These are phyloP conservation scores for Penicillium polonicum DNA, from an alignment of 2,329 filamentous ascomycete species.

Conservation along the genomic window DNA sequence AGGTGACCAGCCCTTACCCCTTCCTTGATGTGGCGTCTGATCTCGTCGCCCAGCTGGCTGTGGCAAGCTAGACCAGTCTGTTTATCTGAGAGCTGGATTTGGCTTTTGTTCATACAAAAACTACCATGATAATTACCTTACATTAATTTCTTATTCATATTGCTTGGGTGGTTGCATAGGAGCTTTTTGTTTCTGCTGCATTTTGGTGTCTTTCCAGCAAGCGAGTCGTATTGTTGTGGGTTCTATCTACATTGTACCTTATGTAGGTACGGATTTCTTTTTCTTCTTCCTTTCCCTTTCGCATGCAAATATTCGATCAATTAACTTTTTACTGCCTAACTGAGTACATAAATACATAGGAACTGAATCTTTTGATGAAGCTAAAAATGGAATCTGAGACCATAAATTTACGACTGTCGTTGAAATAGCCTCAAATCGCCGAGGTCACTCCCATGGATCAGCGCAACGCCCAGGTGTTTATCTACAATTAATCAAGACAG, in stretches of 20 bases:
- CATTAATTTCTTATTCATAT: conserved; percentile 11
- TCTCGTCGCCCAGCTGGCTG: conserved; percentile 88
- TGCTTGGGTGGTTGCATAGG: conserved; percentile 15
- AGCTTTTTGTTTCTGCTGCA: conserved; percentile 12
- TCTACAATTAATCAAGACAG: not conserved
- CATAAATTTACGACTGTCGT: not conserved
- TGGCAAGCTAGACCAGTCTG: conserved; percentile 58
- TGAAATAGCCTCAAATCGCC: not conserved
- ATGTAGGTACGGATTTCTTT: not conserved
- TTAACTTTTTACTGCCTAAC: not conserved
- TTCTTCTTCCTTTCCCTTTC: not conserved
- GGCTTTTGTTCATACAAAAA: conserved; percentile 5
- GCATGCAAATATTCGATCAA: conserved; percentile 6
- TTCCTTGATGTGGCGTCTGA: conserved; percentile 91
- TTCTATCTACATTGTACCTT: conserved; percentile 10
- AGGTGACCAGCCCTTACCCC: conserved; percentile 90
- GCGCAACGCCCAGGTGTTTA: not conserved
- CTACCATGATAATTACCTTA: conserved; percentile 11
- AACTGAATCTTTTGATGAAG: not conserved
- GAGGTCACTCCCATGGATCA: not conserved
- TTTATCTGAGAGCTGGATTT: not conserved
- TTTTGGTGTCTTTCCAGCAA: conserved; percentile 19
- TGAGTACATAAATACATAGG: not conserved
- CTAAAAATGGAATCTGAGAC: not conserved
- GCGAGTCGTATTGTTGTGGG: conserved; percentile 12